These are phyloP conservation scores for Amauroascus verrucosus DNA, from an alignment of 2,329 filamentous ascomycete genomes.

Conservation along the genomic window DNA sequence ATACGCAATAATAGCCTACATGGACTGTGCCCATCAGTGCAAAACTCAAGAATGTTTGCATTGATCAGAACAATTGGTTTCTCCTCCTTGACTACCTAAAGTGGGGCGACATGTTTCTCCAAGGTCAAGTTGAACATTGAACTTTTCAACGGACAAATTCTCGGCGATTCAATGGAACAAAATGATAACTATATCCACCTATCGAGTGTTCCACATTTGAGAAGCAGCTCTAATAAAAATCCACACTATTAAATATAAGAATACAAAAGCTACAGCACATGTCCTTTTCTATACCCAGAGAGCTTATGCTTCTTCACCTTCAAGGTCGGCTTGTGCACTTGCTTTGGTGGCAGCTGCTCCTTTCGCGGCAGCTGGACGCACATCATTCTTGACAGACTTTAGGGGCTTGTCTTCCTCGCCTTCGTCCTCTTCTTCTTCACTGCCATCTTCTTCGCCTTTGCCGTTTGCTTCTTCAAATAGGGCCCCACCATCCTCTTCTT, in stretches of 20 bases:
- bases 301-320: slow-evolving; percentile 25
- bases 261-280: slow-evolving; percentile 1
- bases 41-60: slow-evolving; percentile 13
- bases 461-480: slow-evolving; percentile 21
- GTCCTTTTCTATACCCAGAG: background rate
- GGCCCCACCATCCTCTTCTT: slow-evolving; percentile 16
- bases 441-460: slow-evolving; percentile 13
- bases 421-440: slow-evolving; percentile 21
- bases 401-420: slow-evolving; percentile 22
- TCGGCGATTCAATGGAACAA: background rate
- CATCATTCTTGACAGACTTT: slow-evolving; percentile 1
- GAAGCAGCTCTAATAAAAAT: background rate
- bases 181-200: background rate
- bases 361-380: slow-evolving; percentile 1
- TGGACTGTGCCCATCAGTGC: background rate
- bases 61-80: slow-evolving; percentile 10
- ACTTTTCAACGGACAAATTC: background rate
- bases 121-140: background rate
- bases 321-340: slow-evolving; percentile 30
- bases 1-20: background rate
- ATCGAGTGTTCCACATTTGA: background rate
- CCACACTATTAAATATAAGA: slow-evolving; percentile 13
- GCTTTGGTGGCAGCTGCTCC: slow-evolving; percentile 26
- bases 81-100: background rate
- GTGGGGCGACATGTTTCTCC: background rate